These are phyloP conservation scores for Peltaster fructicola DNA, from an alignment of 2,329 filamentous ascomycete genomes.

Conservation along the genomic window DNA sequence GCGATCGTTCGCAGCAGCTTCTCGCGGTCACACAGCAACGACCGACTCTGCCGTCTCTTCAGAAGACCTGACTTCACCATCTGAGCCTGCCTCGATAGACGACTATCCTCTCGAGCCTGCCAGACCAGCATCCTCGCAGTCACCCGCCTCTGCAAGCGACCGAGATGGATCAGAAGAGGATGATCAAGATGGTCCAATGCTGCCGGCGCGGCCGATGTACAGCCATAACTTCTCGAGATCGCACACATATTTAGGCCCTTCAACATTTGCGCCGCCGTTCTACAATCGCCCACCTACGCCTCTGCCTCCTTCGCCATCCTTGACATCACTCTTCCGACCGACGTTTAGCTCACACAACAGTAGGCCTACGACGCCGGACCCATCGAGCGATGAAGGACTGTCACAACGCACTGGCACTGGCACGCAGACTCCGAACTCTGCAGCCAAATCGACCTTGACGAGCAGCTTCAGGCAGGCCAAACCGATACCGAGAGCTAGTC, in stretches of 20 bases:
- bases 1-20: slow-evolving; percentile 12
- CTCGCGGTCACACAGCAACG: slow-evolving; percentile 5
- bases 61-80: slow-evolving; percentile 19
- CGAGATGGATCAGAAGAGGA: slow-evolving; percentile 13
- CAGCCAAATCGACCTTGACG: slow-evolving; percentile 40
- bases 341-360: slow-evolving; percentile 51
- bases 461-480: slow-evolving; percentile 35
- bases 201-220: slow-evolving; percentile 21
- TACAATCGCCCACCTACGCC: slow-evolving; percentile 95
- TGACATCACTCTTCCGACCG: slow-evolving; percentile 75
- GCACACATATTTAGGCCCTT: slow-evolving; percentile 26
- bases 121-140: slow-evolving; percentile 11
- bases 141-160: slow-evolving; percentile 15
- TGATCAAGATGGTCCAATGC: slow-evolving; percentile 13
- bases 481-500: slow-evolving; percentile 63
- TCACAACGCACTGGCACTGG: slow-evolving; percentile 18
- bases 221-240: slow-evolving; percentile 26
- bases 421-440: slow-evolving; percentile 31
- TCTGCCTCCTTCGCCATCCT: slow-evolving; percentile 74
- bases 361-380: slow-evolving; percentile 83
- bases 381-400: slow-evolving; percentile 58
- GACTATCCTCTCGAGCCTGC: slow-evolving; percentile 18
- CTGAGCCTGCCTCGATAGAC: slow-evolving; percentile 22
- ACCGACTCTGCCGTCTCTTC: slow-evolving; percentile 6
- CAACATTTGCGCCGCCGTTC: slow-evolving; percentile 60